phyloP scores from a whole-genome alignment of 768 basidiomycete genomes.

The Tephrocybe sp. region DNA sequence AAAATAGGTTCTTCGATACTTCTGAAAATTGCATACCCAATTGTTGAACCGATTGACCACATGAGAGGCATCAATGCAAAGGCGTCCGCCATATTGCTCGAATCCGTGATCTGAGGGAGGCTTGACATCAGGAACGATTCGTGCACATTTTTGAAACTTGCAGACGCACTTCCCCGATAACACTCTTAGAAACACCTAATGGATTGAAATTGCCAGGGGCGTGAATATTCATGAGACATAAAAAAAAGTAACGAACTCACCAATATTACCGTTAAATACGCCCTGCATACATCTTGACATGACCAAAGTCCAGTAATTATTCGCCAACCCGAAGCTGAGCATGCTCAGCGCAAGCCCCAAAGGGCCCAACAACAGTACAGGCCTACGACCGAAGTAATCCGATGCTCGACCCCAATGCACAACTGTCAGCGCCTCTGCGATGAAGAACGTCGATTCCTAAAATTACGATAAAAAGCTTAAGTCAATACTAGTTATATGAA shows the following conservation, averaged over 20 bases:
- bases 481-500: too few species aligned
- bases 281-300: constrained; percentile 19
- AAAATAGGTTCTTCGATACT: not conserved
- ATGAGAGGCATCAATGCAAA: constrained; percentile 27
- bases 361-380: constrained; percentile 31
- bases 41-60: constrained; percentile 24
- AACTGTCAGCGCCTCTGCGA: constrained; percentile 29
- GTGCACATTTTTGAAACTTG: not conserved
- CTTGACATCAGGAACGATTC: not conserved
- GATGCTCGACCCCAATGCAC: constrained; percentile 33
- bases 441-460: constrained; percentile 35
- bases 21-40: constrained; percentile 19
- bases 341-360: constrained; percentile 29
- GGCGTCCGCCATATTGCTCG: constrained; percentile 25
- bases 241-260: constrained; percentile 14
- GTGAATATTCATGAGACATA: not conserved
- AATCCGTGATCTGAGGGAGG: constrained; percentile 24
- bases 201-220: too few species aligned
- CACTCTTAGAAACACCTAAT: constrained; percentile 18
- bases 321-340: constrained; percentile 33
- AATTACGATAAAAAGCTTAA: not conserved
- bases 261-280: constrained; percentile 40
- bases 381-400: constrained; percentile 31
- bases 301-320: constrained; percentile 17
- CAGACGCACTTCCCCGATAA: constrained; percentile 18